Percentiles rank a stretch among this genome's conserved stretches.
phyloP scores from a whole-genome alignment of 2,329 filamentous ascomycete genomes.

The Fusarium miscanthi region DNA sequence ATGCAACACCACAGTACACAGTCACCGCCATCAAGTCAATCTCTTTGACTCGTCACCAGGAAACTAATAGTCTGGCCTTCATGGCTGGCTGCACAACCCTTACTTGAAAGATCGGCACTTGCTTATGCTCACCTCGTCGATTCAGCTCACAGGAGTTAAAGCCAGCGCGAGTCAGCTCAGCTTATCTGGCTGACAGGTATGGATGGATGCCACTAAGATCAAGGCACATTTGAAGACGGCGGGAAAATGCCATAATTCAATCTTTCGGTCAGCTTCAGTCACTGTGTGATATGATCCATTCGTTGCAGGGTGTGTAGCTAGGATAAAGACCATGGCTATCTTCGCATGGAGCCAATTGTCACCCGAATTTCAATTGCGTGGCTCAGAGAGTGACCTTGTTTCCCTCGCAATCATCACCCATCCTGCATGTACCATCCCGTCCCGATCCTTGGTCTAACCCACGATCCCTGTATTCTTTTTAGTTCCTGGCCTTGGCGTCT shows the following conservation, averaged over 20 bases:
- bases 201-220: constrained; percentile 1
- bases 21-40: constrained; percentile 25
- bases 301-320: constrained; percentile 8
- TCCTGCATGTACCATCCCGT: constrained; percentile 35
- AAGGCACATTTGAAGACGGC: neutral
- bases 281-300: constrained; percentile 10
- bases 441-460: constrained; percentile 32
- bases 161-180: constrained; percentile 42
- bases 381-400: neutral
- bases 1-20: constrained; percentile 2
- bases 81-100: constrained; percentile 6
- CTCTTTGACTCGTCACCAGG: neutral
- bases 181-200: constrained; percentile 38
- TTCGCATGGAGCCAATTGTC: neutral
- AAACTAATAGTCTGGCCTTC: neutral
- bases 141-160: constrained; percentile 31
- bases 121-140: neutral
- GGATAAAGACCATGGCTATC: neutral
- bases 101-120: neutral
- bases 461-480: constrained; percentile 15
- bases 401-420: neutral
- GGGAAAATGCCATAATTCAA: neutral
- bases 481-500: constrained; percentile 9
- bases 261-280: constrained; percentile 26
- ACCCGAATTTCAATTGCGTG: neutral